Conservation (phyloP, 768 basidiomycete genomes). For the Phylloporus sp. region DNA sequence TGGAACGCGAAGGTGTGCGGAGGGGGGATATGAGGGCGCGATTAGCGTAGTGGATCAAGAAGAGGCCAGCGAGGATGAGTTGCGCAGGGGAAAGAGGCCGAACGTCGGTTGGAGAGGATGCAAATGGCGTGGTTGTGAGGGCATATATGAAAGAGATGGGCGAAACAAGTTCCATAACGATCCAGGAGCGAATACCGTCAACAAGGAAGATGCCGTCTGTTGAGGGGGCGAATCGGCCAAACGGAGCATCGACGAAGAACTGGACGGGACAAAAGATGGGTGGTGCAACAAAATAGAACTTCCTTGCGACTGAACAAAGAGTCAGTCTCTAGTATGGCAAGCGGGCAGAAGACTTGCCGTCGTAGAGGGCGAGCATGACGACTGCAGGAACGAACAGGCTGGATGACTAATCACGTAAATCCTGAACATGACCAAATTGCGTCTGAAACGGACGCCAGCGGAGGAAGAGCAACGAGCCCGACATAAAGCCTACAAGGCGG, state of each 20-base stretch:
- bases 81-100: slow-evolving; percentile 38
- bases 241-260: slow-evolving; percentile 68
- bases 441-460: slow-evolving; percentile 12
- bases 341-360: slow-evolving; percentile 10
- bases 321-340: background rate
- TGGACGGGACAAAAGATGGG: slow-evolving; percentile 33
- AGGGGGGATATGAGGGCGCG: slow-evolving; percentile 78
- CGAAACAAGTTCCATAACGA: slow-evolving; percentile 69
- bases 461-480: slow-evolving; percentile 47
- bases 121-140: slow-evolving; percentile 48
- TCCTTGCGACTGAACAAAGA: slow-evolving; percentile 31
- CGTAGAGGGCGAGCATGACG: slow-evolving; percentile 23
- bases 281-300: slow-evolving; percentile 45
- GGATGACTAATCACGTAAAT: slow-evolving; percentile 14
- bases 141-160: slow-evolving; percentile 52
- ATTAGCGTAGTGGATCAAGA: slow-evolving; percentile 76
- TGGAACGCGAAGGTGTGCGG: slow-evolving; percentile 74
- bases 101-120: slow-evolving; percentile 28
- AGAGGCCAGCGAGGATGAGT: slow-evolving; percentile 53
- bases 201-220: slow-evolving; percentile 46
- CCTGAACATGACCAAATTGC: background rate
- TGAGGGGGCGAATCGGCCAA: slow-evolving; percentile 67
- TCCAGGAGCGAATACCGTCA: slow-evolving; percentile 68
- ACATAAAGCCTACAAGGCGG: slow-evolving; percentile 47
- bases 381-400: background rate